These are phyloP conservation scores for Alternaria sp. DNA, from an alignment of 2,329 filamentous ascomycete species.

Conservation along the genomic window DNA sequence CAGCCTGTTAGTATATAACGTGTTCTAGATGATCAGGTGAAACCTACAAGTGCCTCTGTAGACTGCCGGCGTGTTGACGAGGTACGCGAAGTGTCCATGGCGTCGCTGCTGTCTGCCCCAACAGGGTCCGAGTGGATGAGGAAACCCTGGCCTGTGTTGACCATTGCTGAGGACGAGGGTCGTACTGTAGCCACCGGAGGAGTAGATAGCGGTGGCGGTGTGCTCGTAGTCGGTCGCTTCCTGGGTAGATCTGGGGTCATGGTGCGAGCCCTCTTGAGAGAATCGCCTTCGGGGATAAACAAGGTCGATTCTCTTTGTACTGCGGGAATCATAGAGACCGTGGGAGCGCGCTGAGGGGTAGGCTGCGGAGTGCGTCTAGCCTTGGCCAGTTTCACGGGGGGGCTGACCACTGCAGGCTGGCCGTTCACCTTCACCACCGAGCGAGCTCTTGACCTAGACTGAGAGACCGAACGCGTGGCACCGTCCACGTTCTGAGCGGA, in stretches of 20 bases:
- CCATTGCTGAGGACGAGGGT: fast-evolving
- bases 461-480: neutral
- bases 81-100: neutral
- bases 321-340: neutral
- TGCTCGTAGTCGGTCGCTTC: neutral
- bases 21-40: neutral
- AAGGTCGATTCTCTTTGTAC: neutral
- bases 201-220: neutral
- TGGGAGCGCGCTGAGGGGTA: neutral
- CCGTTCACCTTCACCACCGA: neutral
- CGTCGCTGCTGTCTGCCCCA: neutral
- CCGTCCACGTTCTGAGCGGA: neutral
- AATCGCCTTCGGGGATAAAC: neutral
- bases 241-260: neutral
- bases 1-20: neutral
- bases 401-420: neutral
- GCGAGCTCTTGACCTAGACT: neutral
- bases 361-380: neutral
- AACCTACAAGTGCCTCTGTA: neutral
- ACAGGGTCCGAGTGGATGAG: neutral
- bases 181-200: too few relatives aligned
- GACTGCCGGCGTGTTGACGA: neutral
- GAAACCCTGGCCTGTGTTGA: neutral
- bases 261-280: neutral
- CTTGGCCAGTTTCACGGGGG: neutral